phyloP scores from a whole-genome alignment of 768 basidiomycete genomes.

The Mycena haematopus region DNA sequence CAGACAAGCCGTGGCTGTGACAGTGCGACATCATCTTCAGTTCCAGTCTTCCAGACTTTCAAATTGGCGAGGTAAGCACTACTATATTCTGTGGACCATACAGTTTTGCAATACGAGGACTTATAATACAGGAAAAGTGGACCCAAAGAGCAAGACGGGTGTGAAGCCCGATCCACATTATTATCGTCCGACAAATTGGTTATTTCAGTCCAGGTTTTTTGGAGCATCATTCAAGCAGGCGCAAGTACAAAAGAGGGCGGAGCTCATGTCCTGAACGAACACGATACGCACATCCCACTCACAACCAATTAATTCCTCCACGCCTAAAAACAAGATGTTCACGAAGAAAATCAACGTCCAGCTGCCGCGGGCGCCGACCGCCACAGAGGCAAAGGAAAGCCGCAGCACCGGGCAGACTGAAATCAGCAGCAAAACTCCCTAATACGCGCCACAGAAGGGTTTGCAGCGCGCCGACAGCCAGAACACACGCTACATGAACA shows the following conservation, averaged over 20 bases:
- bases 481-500: slow-evolving; percentile 63
- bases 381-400: neutral
- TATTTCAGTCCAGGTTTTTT: neutral
- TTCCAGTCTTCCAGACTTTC: too few relatives aligned
- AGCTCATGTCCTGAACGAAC: neutral
- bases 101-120: too few relatives aligned
- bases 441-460: neutral
- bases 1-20: too few relatives aligned
- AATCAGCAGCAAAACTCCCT: neutral
- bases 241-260: neutral
- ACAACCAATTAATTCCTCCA: neutral
- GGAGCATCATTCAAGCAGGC: neutral
- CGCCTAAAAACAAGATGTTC: slow-evolving; percentile 10
- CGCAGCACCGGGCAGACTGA: too few relatives aligned
- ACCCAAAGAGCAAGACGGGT: too few relatives aligned
- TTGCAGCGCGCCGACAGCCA: slow-evolving; percentile 33
- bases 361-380: neutral
- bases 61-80: too few relatives aligned
- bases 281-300: neutral
- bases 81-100: too few relatives aligned
- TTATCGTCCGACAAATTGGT: neutral
- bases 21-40: too few relatives aligned
- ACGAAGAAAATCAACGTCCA: slow-evolving; percentile 9
- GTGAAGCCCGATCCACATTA: too few relatives aligned
- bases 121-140: too few relatives aligned